phyloP scores from a whole-genome alignment of 106 monocot species.

The Platanthera guangdongensis region DNA sequence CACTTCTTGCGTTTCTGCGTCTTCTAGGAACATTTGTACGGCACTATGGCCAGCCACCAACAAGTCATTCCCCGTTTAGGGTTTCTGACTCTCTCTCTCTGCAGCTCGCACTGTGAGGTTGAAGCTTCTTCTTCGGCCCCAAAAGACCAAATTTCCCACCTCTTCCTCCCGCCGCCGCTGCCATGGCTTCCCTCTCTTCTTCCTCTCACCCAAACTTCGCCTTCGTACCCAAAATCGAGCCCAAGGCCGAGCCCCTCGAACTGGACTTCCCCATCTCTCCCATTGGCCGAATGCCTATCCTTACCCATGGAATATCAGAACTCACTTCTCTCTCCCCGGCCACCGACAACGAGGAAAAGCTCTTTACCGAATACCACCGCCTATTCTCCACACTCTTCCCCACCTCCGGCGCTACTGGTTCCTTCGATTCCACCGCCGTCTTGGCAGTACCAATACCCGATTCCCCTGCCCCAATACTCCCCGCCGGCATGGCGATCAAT shows the following conservation, averaged over 20 bases:
- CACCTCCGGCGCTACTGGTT: neutral
- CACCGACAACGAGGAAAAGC: neutral
- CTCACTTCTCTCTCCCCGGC: neutral
- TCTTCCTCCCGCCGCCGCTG: neutral
- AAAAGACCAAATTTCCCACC: no score
- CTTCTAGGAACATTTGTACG: no score
- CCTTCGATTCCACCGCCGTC: neutral
- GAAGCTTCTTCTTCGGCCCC: no score
- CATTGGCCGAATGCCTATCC: neutral
- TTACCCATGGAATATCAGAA: neutral
- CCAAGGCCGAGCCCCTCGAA: neutral
- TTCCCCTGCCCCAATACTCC: neutral
- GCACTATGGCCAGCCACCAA: no score
- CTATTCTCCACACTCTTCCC: neutral
- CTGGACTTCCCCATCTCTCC: neutral
- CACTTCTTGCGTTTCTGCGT: no score
- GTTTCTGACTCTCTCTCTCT: no score
- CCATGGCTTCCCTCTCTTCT: slow-evolving; percentile 2
- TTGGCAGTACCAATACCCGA: neutral
- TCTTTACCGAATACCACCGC: neutral
- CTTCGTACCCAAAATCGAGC: neutral
- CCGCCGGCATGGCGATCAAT: neutral
- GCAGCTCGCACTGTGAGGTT: no score
- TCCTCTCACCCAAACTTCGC: neutral
- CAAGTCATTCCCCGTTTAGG: no score